A percentile compares a stretch with the other conserved stretches of the same genome.
Conservation (phyloP, 495 filamentous ascomycete species). For the Lophiotrema nucula region DNA sequence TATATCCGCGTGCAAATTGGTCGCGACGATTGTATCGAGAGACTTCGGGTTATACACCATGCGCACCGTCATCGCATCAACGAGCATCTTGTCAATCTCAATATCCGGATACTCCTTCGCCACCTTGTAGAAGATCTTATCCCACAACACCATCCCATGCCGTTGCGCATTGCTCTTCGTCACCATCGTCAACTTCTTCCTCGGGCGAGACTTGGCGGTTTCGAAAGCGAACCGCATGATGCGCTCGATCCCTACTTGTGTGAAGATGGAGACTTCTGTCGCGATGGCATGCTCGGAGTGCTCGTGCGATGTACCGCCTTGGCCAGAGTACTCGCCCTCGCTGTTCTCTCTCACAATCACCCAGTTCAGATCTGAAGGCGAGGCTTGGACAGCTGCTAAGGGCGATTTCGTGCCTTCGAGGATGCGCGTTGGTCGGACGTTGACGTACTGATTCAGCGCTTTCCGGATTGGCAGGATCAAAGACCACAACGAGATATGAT, state of each 20-base stretch:
- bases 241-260: conserved; percentile 41
- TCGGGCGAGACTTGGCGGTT: conserved; percentile 35
- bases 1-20: conserved; percentile 47
- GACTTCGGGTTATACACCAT: conserved; percentile 43
- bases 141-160: conserved; percentile 47
- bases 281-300: conserved; percentile 34
- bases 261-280: conserved; percentile 45
- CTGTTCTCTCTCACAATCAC: conserved; percentile 45
- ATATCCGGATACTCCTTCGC: conserved; percentile 41
- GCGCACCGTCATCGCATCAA: conserved; percentile 46
- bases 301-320: conserved; percentile 43
- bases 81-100: conserved; percentile 45
- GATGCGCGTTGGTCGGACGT: conserved; percentile 42
- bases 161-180: conserved; percentile 46
- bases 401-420: conserved; percentile 39
- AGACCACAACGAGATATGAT: conserved; percentile 45
- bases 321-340: conserved; percentile 46
- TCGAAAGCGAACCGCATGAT: conserved; percentile 47
- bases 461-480: conserved; percentile 46
- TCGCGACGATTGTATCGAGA: conserved; percentile 45
- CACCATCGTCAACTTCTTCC: conserved; percentile 46
- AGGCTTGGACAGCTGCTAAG: conserved; percentile 22
- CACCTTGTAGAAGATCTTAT: conserved; percentile 41
- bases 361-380: conserved; percentile 39
- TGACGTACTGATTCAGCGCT: conserved; percentile 43